These are phyloP conservation scores for Orbilia oligospora DNA, from an alignment of 2,329 filamentous ascomycete genomes.

Conservation along the genomic window DNA sequence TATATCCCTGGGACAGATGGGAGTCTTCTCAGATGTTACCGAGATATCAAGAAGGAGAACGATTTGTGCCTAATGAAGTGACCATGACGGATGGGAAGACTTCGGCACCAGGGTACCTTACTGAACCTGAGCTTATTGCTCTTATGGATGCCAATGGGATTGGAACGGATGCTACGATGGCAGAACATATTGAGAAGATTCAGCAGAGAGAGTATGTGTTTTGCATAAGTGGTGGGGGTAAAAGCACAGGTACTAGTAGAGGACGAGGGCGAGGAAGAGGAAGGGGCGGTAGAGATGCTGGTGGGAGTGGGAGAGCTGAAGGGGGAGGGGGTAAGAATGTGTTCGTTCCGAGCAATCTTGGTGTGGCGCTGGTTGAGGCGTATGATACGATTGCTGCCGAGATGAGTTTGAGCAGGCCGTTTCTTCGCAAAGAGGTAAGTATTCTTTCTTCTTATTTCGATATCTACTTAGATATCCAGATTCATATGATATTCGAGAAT, in stretches of 20 bases:
- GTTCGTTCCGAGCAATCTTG: slow-evolving; percentile 92
- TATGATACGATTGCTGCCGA: slow-evolving; percentile 96
- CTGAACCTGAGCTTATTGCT: slow-evolving; percentile 93
- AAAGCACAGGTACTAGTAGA: slow-evolving; percentile 65
- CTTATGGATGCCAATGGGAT: slow-evolving; percentile 99
- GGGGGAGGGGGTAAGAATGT: slow-evolving; percentile 76
- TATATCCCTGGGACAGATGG: slow-evolving; percentile 98
- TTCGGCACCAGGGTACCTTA: slow-evolving; percentile 84
- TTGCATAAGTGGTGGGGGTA: slow-evolving; percentile 72
- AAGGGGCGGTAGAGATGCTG: slow-evolving; percentile 68
- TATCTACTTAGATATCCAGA: neutral
- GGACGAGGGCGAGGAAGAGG: slow-evolving; percentile 66
- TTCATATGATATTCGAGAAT: neutral
- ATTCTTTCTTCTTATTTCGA: neutral
- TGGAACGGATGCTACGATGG: slow-evolving; percentile 98
- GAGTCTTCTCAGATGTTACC: slow-evolving; percentile 87
- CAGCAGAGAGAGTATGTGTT: slow-evolving; percentile 89
- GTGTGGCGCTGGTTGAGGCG: slow-evolving; percentile 90
- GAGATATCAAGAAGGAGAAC: slow-evolving; percentile 82
- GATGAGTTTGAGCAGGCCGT: slow-evolving; percentile 93
- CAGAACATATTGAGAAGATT: slow-evolving; percentile 96
- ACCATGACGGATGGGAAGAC: slow-evolving; percentile 94
- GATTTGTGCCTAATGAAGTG: slow-evolving; percentile 88
- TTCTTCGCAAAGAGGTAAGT: slow-evolving; percentile 84
- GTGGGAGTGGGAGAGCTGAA: slow-evolving; percentile 70